Conservation (phyloP, 2,329 filamentous ascomycete genomes). For the Escovopsis weberi region DNA sequence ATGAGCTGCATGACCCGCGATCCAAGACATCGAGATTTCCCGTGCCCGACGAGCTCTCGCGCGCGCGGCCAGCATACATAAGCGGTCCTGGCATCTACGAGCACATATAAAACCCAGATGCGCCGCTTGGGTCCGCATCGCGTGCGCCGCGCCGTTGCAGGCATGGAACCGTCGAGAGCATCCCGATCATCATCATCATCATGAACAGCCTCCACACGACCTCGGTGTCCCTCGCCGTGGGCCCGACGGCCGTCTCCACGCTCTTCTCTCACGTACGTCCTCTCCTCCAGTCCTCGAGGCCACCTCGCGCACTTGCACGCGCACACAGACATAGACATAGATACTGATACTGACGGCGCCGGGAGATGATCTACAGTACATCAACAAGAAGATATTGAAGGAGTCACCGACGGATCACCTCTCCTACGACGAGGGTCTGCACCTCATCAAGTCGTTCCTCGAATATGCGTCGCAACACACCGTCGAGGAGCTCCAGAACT, state of each 20-base stretch:
- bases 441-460: slow-evolving; percentile 76
- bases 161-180: neutral
- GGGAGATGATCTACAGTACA: slow-evolving; percentile 40
- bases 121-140: too few species aligned
- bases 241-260: slow-evolving; percentile 76
- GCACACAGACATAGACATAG: too few species aligned
- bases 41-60: too few species aligned
- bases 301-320: too few species aligned
- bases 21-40: too few species aligned
- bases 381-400: slow-evolving; percentile 60
- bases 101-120: too few species aligned
- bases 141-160: neutral
- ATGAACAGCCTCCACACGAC: slow-evolving; percentile 58
- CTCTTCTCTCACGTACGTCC: slow-evolving; percentile 66
- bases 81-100: too few species aligned
- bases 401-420: slow-evolving; percentile 80
- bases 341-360: too few species aligned
- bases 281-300: too few species aligned
- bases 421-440: slow-evolving; percentile 85
- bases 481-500: slow-evolving; percentile 84
- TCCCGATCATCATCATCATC: neutral
- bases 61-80: too few species aligned
- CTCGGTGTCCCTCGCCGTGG: slow-evolving; percentile 68
- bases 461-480: slow-evolving; percentile 74
- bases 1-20: too few species aligned